Evolutionary conservation across 345 rosid genomes (phyloP).

Genomic region (Stellera chamaejasme): DNA sequence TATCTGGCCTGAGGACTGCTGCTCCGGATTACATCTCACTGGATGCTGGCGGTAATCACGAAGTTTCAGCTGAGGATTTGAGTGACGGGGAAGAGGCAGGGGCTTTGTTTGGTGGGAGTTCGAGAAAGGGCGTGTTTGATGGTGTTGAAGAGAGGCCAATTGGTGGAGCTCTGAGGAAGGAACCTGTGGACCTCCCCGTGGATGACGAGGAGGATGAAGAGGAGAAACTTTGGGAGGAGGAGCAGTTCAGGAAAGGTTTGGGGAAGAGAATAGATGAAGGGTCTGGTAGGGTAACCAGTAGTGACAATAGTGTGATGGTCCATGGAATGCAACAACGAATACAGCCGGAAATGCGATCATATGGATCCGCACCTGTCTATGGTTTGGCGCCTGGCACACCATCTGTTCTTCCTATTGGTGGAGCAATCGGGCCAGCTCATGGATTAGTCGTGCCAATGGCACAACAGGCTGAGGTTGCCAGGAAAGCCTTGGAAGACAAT

Average conservation of each 20-base stretch:
- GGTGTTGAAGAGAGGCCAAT: conserved; percentile 31
- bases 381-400: conserved; percentile 21
- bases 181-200: conserved; percentile 1
- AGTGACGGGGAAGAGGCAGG: conserved; percentile 82
- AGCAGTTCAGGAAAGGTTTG: conserved; percentile 79
- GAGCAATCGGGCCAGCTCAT: conserved; percentile 35
- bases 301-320: conserved; percentile 21
- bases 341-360: conserved; percentile 31
- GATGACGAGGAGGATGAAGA: conserved; percentile 69
- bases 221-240: conserved; percentile 89
- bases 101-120: conserved; percentile 46
- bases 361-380: conserved; percentile 20
- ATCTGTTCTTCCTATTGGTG: conserved; percentile 37
- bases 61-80: conserved; percentile 36
- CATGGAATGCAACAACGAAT: conserved; percentile 15
- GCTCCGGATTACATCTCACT: conserved; percentile 74
- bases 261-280: conserved; percentile 83
- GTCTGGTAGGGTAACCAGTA: conserved; percentile 26
- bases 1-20: conserved; percentile 31
- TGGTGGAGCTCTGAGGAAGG: conserved; percentile 16
- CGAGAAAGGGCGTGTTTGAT: conserved; percentile 66
- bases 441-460: conserved; percentile 45
- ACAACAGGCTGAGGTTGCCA: conserved; percentile 72
- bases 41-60: conserved; percentile 45
- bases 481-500: conserved; percentile 54